Evolutionary conservation across 1,284 basidiomycete species (phyloP), one percentile per base, ranked within the genome.

Genomic region (Sanghuangporus baumii): DNA sequence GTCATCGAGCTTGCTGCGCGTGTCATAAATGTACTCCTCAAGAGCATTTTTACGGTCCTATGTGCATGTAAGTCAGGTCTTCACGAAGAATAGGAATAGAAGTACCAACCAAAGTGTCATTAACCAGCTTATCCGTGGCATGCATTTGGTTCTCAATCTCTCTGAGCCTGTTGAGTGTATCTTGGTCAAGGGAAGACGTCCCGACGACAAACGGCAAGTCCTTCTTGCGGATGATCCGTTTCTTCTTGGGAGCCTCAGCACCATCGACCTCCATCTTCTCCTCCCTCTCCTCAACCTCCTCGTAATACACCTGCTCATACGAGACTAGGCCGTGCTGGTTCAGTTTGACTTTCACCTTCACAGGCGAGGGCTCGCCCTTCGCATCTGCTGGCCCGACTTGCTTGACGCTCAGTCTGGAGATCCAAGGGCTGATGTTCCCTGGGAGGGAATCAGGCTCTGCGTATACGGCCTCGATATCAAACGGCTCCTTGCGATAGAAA

Each of bases 11-110:
- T 96, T 97, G 75, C 86, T 81, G 59, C 94, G 91, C 69, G 83
- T 93, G 74, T 98, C 94, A 78, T 97, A 97, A 67, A 97, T 89
- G 79, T 96, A 97, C 79, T 97, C 95, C 78, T 98, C 95, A 26
- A 98, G 86, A 14, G 94, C 94, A 74, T 98, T 97, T 81, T 96
- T 98, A 74, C 92, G 88, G 76, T 97, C 92, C 91, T 94, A 65
- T 50, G 36, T n/a, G 34, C 65, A 51, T 60, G 14, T 56, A 43
- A 40, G 56, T 46, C 57, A 65, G 51, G 36, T 18, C 51, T 55
- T 47, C 51, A 40, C 41, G 51, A 2, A 37, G 36, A 46, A 23
- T 65, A 47, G 37, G 34, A 57, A 34, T 40, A 57, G 57, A 48
- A 61, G 8, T 52, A 76, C 82, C 48, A 69, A 91, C 91, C 86